phyloP scores from a whole-genome alignment of 23 red algal species.

The Cyanidium caldarium region DNA sequence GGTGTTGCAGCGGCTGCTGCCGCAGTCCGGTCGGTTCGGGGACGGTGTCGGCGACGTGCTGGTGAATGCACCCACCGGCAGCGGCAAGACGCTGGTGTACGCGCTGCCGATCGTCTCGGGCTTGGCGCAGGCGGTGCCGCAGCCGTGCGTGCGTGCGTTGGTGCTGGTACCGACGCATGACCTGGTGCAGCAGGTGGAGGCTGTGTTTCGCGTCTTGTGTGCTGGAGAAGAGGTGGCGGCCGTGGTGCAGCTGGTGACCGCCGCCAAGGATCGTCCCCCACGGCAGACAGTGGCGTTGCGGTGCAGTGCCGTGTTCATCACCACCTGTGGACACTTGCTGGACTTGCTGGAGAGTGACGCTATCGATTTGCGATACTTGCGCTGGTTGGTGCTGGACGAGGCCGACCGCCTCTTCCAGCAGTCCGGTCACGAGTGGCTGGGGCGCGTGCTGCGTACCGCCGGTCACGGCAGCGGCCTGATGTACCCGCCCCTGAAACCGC shows the following conservation, averaged over 20 bases:
- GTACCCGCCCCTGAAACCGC: background rate
- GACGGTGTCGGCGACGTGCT: too few relatives aligned
- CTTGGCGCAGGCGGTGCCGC: background rate
- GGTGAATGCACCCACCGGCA: slow-evolving; percentile 77
- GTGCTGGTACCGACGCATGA: slow-evolving; percentile 72
- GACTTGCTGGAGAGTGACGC: slow-evolving; percentile 30
- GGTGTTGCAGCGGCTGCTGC: background rate
- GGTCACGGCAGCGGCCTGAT: background rate
- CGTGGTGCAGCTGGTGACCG: slow-evolving; percentile 8
- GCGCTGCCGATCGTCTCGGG: slow-evolving; percentile 50
- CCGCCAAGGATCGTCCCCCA: slow-evolving; percentile 4
- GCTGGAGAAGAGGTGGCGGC: slow-evolving; percentile 12
- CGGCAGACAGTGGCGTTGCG: background rate
- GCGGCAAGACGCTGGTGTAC: slow-evolving; percentile 88
- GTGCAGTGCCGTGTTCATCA: slow-evolving; percentile 42
- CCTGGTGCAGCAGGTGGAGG: slow-evolving; percentile 36
- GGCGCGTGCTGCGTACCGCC: background rate
- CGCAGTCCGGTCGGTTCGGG: slow-evolving; percentile 7
- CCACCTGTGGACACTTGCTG: slow-evolving; percentile 63
- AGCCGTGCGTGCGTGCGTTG: slow-evolving; percentile 35
- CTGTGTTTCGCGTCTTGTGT: slow-evolving; percentile 23
- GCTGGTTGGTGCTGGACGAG: slow-evolving; percentile 78
- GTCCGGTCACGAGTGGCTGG: slow-evolving; percentile 38
- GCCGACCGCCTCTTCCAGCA: slow-evolving; percentile 73
- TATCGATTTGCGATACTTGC: slow-evolving; percentile 29